Conservation (phyloP, 192 early-diverging fungal species). For the Diversispora eburnea region DNA sequence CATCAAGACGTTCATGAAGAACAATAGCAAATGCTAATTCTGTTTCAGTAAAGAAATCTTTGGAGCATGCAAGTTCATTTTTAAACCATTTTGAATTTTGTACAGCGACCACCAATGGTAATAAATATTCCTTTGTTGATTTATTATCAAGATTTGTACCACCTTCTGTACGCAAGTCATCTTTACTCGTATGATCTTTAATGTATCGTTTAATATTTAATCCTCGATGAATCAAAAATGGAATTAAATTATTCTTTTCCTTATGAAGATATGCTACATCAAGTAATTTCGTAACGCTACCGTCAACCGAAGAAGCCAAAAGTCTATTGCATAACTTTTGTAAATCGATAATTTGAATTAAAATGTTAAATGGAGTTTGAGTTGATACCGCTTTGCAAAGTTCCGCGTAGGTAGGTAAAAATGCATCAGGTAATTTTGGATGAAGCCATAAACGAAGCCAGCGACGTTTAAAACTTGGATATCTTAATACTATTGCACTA, state of each 20-base stretch:
- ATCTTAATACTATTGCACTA: slow-evolving; percentile 8
- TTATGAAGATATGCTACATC: slow-evolving; percentile 3
- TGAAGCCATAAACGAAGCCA: slow-evolving; percentile 27
- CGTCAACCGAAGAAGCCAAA: slow-evolving; percentile 10
- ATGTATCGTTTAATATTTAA: slow-evolving; percentile 23
- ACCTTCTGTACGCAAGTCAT: background rate
- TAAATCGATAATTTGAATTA: slow-evolving; percentile 23
- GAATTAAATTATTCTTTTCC: slow-evolving; percentile 2
- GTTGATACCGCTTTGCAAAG: slow-evolving; percentile 22
- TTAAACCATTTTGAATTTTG: slow-evolving; percentile 7
- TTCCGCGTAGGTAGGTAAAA: slow-evolving; percentile 26
- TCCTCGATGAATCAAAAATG: slow-evolving; percentile 8
- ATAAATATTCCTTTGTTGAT: slow-evolving; percentile 22
- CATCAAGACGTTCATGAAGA: slow-evolving; percentile 26
- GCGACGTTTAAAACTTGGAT: slow-evolving; percentile 24
- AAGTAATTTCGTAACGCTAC: slow-evolving; percentile 11
- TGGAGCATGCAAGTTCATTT: background rate
- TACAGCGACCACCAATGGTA: background rate
- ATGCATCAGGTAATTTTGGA: slow-evolving; percentile 26
- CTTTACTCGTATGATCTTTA: slow-evolving; percentile 5
- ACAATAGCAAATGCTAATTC: slow-evolving; percentile 26
- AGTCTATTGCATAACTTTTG: slow-evolving; percentile 3
- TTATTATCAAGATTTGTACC: background rate
- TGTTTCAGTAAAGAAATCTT: slow-evolving; percentile 16
- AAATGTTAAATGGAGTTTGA: slow-evolving; percentile 25